phyloP scores from a whole-genome alignment of 2,329 filamentous ascomycete genomes.

The Phaeophleospora eucalypticola region DNA sequence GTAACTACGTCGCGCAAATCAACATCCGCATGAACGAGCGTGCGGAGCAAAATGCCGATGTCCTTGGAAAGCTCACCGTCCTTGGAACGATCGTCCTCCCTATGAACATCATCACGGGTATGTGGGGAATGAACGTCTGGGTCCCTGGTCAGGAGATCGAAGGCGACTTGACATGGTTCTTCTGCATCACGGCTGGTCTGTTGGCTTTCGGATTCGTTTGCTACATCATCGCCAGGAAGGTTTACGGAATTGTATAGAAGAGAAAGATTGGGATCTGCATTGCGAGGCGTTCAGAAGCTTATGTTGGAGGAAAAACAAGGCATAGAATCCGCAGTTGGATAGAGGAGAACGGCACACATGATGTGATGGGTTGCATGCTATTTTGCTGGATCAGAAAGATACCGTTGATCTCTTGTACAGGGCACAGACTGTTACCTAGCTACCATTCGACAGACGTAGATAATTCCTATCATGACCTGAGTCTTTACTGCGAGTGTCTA shows the following conservation, averaged over 20 bases:
- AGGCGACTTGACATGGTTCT: slow-evolving; percentile 52
- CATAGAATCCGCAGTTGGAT: too few relatives aligned
- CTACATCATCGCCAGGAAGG: slow-evolving; percentile 76
- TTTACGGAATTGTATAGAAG: slow-evolving; percentile 82
- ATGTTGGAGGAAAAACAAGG: too few relatives aligned
- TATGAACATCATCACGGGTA: slow-evolving; percentile 97
- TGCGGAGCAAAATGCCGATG: slow-evolving; percentile 91
- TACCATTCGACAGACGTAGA: too few relatives aligned
- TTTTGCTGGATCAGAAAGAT: too few relatives aligned
- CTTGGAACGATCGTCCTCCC: slow-evolving; percentile 94
- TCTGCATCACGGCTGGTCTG: slow-evolving; percentile 64
- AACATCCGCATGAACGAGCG: slow-evolving; percentile 99
- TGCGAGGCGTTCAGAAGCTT: too few relatives aligned
- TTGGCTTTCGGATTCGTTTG: slow-evolving; percentile 74
- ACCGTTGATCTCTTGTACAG: too few relatives aligned
- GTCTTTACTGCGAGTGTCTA: too few relatives aligned
- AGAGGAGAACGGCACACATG: too few relatives aligned
- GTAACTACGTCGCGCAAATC: slow-evolving; percentile 98
- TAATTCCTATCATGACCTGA: too few relatives aligned
- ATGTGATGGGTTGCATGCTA: too few relatives aligned
- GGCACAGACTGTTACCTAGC: too few relatives aligned
- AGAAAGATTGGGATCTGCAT: too few relatives aligned
- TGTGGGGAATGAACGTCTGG: slow-evolving; percentile 90
- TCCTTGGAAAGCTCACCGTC: slow-evolving; percentile 90
- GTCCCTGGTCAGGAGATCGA: slow-evolving; percentile 85